Conservation (phyloP, 2,329 filamentous ascomycete genomes). For the Sphaerostilbella broomeana region DNA sequence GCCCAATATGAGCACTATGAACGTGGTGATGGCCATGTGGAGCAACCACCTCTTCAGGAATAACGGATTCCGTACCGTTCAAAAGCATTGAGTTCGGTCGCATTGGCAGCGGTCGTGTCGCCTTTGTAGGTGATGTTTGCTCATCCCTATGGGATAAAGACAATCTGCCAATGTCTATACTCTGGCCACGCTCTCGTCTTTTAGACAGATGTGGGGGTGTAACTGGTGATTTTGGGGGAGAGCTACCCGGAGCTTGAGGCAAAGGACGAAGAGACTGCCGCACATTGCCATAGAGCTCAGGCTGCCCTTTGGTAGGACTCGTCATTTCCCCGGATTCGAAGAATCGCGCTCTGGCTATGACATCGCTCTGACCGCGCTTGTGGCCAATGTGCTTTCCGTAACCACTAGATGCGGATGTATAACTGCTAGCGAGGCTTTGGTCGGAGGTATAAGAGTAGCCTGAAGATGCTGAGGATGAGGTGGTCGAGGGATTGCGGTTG, state of each 20-base stretch:
- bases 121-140: constrained; percentile 35
- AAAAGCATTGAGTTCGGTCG: constrained; percentile 58
- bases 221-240: constrained; percentile 34
- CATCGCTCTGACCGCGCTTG: constrained; percentile 71
- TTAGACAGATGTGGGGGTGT: constrained; percentile 17
- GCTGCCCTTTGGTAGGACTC: constrained; percentile 39
- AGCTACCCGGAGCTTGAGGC: constrained; percentile 54
- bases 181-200: constrained; percentile 55
- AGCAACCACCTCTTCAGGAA: constrained; percentile 27
- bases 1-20: constrained; percentile 43
- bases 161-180: constrained; percentile 53
- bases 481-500: constrained; percentile 60
- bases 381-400: constrained; percentile 48
- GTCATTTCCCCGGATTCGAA: constrained; percentile 40
- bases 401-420: constrained; percentile 63
- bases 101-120: constrained; percentile 35
- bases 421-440: constrained; percentile 52
- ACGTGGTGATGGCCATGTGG: constrained; percentile 26
- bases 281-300: constrained; percentile 62
- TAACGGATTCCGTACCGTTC: constrained; percentile 50
- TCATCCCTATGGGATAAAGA: constrained; percentile 42
- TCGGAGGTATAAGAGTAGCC: constrained; percentile 57
- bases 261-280: constrained; percentile 73
- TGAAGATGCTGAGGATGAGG: constrained; percentile 65
- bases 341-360: constrained; percentile 46